A percentile compares a stretch with the other conserved stretches of the same genome.
phyloP scores from a whole-genome alignment of 106 monocot genomes.

The Dioscorea zingiberensis region DNA sequence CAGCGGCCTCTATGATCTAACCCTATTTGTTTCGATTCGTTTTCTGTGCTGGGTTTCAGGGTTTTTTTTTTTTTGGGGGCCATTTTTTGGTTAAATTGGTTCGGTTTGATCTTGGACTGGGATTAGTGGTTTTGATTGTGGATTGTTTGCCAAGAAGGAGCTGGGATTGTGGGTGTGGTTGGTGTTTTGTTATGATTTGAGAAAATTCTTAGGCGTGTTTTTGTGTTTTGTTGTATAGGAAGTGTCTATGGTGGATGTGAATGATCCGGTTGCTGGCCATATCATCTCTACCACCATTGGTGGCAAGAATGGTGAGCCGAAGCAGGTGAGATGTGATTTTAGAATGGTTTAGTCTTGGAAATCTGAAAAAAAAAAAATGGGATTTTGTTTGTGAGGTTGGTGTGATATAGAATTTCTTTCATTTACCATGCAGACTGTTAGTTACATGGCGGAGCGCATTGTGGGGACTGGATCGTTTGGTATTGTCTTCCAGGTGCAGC shows the following conservation, averaged over 20 bases:
- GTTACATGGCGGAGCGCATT: constrained; percentile 70
- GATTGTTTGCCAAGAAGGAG: neutral
- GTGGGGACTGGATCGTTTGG: constrained; percentile 64
- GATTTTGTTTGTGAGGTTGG: neutral
- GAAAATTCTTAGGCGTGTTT: neutral
- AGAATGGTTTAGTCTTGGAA: too few species aligned
- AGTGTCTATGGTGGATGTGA: constrained; percentile 41
- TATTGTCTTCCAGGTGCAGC: constrained; percentile 52
- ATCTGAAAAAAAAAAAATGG: too few species aligned
- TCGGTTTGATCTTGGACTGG: neutral
- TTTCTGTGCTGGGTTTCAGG: neutral
- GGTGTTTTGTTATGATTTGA: too few species aligned
- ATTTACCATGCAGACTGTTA: constrained; percentile 33
- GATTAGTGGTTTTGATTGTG: neutral
- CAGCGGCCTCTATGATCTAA: neutral
- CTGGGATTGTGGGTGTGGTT: too few species aligned
- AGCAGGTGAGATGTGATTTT: constrained; percentile 26
- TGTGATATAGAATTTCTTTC: neutral
- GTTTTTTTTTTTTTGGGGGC: neutral
- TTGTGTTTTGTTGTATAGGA: constrained; percentile 28
- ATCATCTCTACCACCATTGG: constrained; percentile 82
- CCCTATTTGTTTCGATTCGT: neutral
- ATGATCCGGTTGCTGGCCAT: constrained; percentile 63
- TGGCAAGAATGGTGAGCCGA: constrained; percentile 81
- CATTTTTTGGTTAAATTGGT: neutral